A percentile compares a stretch with the other conserved stretches of the same genome.
These are phyloP conservation scores for Cladophialophora immunda DNA, from an alignment of 2,329 filamentous ascomycete genomes.

Conservation along the genomic window DNA sequence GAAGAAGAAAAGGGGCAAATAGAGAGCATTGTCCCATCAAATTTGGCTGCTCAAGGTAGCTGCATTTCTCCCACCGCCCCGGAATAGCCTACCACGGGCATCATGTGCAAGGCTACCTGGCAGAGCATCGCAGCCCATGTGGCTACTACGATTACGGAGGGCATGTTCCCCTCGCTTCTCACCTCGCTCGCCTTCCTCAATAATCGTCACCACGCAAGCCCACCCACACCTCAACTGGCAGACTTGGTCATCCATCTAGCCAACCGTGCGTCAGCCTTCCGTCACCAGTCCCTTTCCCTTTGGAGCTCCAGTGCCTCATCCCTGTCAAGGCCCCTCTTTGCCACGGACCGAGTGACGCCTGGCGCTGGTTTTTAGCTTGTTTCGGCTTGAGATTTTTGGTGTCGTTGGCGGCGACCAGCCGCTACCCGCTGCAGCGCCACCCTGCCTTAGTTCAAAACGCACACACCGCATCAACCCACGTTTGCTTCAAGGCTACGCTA, in stretches of 20 bases:
- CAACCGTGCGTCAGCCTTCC: constrained; percentile 14
- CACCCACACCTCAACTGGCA: background rate
- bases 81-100: too few relatives aligned
- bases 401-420: constrained; percentile 24
- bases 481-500: constrained; percentile 30
- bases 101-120: too few relatives aligned
- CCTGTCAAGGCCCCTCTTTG: constrained; percentile 24
- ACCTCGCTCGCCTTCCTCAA: too few relatives aligned
- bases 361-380: constrained; percentile 13
- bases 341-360: constrained; percentile 23
- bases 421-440: constrained; percentile 27
- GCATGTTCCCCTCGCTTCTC: too few relatives aligned
- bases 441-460: constrained; percentile 28
- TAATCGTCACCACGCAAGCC: background rate
- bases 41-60: too few relatives aligned
- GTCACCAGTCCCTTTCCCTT: constrained; percentile 1
- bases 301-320: constrained; percentile 2
- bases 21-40: too few relatives aligned
- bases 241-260: background rate
- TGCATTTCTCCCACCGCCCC: background rate
- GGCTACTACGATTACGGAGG: too few relatives aligned
- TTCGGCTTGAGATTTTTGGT: constrained; percentile 22
- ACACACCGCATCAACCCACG: constrained; percentile 30
- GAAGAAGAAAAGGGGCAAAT: constrained; percentile 71
- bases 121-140: too few relatives aligned